Evolutionary conservation across 345 rosid species (phyloP), one percentile per base, ranked within the genome.

Genomic region (Cardiospermum halicacabum): DNA sequence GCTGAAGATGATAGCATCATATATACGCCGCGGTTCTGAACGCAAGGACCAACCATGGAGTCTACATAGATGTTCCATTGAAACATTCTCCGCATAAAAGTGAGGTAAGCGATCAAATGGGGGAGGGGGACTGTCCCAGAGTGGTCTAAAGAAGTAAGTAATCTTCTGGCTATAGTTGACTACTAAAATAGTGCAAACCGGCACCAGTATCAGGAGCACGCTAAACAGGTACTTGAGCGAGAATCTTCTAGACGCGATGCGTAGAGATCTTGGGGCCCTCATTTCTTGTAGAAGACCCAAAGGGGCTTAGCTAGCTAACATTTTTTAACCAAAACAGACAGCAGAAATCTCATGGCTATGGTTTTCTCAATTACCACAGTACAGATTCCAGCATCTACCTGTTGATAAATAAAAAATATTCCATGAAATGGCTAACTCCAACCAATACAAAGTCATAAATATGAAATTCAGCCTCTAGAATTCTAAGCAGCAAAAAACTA

Each of bases 71-170:
- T 82, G 91, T 40, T 79, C 84, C 84, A 86, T 82, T 3, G 97
- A 84, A 19, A 93, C 89, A 78, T 91, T 93, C 67, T 93, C 99
- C 0, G 99, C 95, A 64, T 93, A 93, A 75, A 78, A 90, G 78
- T 90, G 98, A 2, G 97, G 96, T 11, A 93, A 65, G 36, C 68
- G 85, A 45, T 60, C 61, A 70, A 93, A 93, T 5, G 97, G 84
- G 10, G 70, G 74, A 50, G 96, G 95, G 2, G 97, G 92, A 11
- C 75, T 79, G 80, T 90, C 96, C 97, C 97, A 93, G 43, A 93
- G 79, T 6, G 98, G 97, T 3, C 97, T 91, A 65, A 91, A 79
- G 26, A 93, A 60, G 49, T 85, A 87, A n/a, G 90, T 69, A 36
- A 88, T 66, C 68, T 75, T 80, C 73, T 73, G 82, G 30, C 65